phyloP scores from a whole-genome alignment of 2,329 filamentous ascomycete genomes.

The Xylariaceae sp. region DNA sequence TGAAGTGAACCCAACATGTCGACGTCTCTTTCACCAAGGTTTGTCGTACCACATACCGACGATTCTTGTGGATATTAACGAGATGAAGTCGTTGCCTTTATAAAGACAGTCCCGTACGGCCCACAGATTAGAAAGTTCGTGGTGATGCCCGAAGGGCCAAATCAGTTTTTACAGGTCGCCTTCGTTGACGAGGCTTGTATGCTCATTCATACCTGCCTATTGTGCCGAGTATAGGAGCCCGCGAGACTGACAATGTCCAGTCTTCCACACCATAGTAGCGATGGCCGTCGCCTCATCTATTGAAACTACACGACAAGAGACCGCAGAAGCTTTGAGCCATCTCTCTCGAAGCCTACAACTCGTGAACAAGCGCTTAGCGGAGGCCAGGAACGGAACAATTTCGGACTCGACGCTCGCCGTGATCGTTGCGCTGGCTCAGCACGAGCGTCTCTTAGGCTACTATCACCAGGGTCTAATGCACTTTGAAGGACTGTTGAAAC shows the following conservation, averaged over 20 bases:
- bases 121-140: conserved; percentile 6
- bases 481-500: conserved; percentile 28
- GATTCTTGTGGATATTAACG: not conserved
- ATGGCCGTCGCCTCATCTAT: conserved; percentile 12
- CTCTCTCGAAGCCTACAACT: conserved; percentile 26
- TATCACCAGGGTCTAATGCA: conserved; percentile 27
- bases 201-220: conserved; percentile 1
- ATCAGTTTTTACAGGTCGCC: conserved; percentile 26
- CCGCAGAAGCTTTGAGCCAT: conserved; percentile 24
- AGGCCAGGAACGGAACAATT: conserved; percentile 15
- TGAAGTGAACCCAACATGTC: conserved; percentile 5
- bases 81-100: conserved; percentile 8
- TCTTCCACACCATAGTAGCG: conserved; percentile 31
- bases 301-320: conserved; percentile 7
- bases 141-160: not conserved
- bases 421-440: conserved; percentile 28
- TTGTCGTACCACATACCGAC: not conserved
- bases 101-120: conserved; percentile 6
- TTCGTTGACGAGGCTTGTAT: conserved; percentile 33
- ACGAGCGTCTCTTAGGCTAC: conserved; percentile 23
- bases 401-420: conserved; percentile 29
- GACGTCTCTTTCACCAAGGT: conserved; percentile 9
- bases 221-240: not conserved
- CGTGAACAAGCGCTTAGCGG: conserved; percentile 27
- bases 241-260: not conserved